Percentiles rank a stretch among this genome's conserved stretches.
These are phyloP conservation scores for Lipomyces yamadae DNA, from an alignment of 805 yeast genomes.

Conservation along the genomic window DNA sequence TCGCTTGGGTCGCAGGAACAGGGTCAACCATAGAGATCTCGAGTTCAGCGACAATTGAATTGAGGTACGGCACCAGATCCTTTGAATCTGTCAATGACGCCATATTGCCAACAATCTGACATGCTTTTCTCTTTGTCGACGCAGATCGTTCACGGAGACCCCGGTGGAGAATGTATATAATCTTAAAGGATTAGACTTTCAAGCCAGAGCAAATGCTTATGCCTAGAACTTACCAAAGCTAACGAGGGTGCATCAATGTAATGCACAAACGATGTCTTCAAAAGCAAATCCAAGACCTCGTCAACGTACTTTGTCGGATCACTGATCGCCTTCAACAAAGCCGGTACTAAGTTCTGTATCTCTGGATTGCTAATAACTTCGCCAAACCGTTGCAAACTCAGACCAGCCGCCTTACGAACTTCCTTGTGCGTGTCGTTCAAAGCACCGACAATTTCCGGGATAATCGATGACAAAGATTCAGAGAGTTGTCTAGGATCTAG, in stretches of 20 bases:
- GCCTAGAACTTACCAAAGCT: conserved; percentile 63
- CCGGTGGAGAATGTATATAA: conserved; percentile 87
- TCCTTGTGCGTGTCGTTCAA: conserved; percentile 95
- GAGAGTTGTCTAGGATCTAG: conserved; percentile 93
- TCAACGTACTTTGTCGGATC: conserved; percentile 93
- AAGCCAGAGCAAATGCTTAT: neutral
- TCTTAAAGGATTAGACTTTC: conserved; percentile 9
- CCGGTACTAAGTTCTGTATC: conserved; percentile 88
- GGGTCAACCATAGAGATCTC: conserved; percentile 98
- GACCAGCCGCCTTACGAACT: conserved; percentile 93
- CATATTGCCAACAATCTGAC: conserved; percentile 99
- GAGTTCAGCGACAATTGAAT: conserved; percentile 75
- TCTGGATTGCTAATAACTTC: conserved; percentile 98
- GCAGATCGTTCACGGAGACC: conserved; percentile 97
- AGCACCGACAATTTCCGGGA: conserved; percentile 95
- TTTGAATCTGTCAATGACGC: conserved; percentile 88
- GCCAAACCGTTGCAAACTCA: conserved; percentile 86
- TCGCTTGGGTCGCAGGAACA: conserved; percentile 94
- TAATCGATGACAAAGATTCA: conserved; percentile 82
- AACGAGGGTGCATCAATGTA: conserved; percentile 97
- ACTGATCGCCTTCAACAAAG: conserved; percentile 86
- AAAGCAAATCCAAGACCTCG: conserved; percentile 79
- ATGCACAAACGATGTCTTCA: conserved; percentile 92
- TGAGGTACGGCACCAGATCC: conserved; percentile 84
- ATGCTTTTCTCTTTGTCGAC: conserved; percentile 84